These are phyloP conservation scores for Calonectria montana DNA, from an alignment of 2,329 filamentous ascomycete species.

Conservation along the genomic window DNA sequence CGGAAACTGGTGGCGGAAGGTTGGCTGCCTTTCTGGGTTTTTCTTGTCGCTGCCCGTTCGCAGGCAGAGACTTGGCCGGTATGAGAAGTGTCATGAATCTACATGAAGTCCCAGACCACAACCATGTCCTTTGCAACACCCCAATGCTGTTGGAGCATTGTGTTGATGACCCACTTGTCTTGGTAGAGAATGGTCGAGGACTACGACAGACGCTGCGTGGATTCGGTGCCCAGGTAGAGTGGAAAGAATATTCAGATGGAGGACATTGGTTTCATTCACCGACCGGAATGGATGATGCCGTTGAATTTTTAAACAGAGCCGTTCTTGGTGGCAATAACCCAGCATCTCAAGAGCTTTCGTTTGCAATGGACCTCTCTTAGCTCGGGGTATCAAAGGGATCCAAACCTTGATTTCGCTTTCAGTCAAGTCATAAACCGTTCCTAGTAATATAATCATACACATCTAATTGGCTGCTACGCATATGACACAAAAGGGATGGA, in stretches of 20 bases:
- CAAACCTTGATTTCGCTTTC: neutral
- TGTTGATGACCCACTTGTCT: slow-evolving; percentile 54
- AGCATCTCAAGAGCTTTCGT: neutral
- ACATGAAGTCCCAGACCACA: slow-evolving; percentile 34
- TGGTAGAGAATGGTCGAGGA: slow-evolving; percentile 50
- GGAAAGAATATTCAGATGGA: slow-evolving; percentile 56
- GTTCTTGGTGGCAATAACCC: neutral
- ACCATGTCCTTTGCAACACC: slow-evolving; percentile 50
- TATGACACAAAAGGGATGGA: too few species aligned
- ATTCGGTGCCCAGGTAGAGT: slow-evolving; percentile 53
- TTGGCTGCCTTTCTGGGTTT: slow-evolving; percentile 52
- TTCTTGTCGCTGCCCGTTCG: slow-evolving; percentile 49
- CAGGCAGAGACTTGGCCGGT: slow-evolving; percentile 42
- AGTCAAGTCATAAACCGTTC: too few species aligned
- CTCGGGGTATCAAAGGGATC: neutral
- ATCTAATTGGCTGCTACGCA: too few species aligned
- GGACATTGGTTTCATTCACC: slow-evolving; percentile 59
- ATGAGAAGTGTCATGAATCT: slow-evolving; percentile 48
- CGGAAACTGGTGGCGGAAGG: slow-evolving; percentile 2
- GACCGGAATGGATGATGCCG: slow-evolving; percentile 54
- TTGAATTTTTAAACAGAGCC: slow-evolving; percentile 45
- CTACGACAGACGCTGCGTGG: slow-evolving; percentile 48
- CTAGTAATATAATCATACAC: too few species aligned
- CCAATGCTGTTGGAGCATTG: slow-evolving; percentile 59
- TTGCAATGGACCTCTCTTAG: neutral